A percentile compares a stretch with the other conserved stretches of the same genome.
These are phyloP conservation scores for Nemania diffusa DNA, from an alignment of 2,329 filamentous ascomycete species.

Conservation along the genomic window DNA sequence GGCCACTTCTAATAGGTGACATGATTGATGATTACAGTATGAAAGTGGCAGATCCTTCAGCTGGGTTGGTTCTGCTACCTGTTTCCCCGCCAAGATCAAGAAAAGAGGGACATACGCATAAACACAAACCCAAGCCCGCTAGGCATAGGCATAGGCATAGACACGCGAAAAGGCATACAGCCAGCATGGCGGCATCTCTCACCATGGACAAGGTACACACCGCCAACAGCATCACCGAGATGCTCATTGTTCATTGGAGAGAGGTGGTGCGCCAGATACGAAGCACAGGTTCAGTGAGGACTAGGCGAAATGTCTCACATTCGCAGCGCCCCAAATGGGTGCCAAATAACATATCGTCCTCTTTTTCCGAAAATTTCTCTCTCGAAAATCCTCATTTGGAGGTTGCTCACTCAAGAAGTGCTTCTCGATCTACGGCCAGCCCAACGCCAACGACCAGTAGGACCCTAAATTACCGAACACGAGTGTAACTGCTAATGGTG, in stretches of 20 bases:
- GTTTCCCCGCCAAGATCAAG: constrained; percentile 56
- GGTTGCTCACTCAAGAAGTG: constrained; percentile 39
- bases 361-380: constrained; percentile 55
- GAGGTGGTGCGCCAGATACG: constrained; percentile 71
- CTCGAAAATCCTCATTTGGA: constrained; percentile 53
- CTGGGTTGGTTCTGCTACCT: constrained; percentile 57
- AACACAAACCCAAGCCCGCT: constrained; percentile 39
- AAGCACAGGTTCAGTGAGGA: constrained; percentile 54
- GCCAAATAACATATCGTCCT: constrained; percentile 53
- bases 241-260: constrained; percentile 73
- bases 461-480: constrained; percentile 18
- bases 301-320: constrained; percentile 30
- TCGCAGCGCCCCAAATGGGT: constrained; percentile 27
- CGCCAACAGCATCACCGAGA: constrained; percentile 69
- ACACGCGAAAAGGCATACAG: background rate
- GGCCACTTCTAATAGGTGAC: constrained; percentile 70
- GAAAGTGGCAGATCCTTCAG: constrained; percentile 55
- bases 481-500: background rate
- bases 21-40: constrained; percentile 63
- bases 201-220: constrained; percentile 66
- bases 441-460: constrained; percentile 48
- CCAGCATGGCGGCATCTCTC: constrained; percentile 40
- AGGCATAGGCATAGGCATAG: constrained; percentile 52
- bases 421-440: constrained; percentile 53
- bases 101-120: constrained; percentile 53